These are phyloP conservation scores for Aspergillus baeticus DNA, from an alignment of 495 filamentous ascomycete genomes.

Conservation along the genomic window DNA sequence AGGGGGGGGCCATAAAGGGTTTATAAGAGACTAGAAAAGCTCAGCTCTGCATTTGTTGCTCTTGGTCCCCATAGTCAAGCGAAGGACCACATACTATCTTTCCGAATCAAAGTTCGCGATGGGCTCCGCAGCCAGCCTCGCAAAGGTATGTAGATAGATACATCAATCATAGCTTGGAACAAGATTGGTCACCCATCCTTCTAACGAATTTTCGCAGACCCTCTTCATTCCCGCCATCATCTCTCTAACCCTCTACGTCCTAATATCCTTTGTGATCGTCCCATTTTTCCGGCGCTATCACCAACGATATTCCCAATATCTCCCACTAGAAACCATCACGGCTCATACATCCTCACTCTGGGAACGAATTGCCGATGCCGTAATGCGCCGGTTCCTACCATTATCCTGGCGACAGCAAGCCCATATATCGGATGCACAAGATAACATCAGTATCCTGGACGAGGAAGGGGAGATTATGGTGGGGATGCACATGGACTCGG, in stretches of 20 bases:
- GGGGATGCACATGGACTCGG: constrained; percentile 53
- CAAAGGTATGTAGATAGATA: constrained; percentile 34
- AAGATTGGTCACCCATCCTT: not conserved
- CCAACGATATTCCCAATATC: constrained; percentile 68
- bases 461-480: constrained; percentile 66
- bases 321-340: constrained; percentile 64
- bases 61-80: not conserved
- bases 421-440: constrained; percentile 54
- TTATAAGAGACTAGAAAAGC: no score
- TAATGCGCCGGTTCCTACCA: constrained; percentile 56
- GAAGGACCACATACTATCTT: not conserved
- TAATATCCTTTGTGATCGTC: constrained; percentile 66
- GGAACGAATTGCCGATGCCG: constrained; percentile 53
- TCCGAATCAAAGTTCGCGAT: constrained; percentile 17
- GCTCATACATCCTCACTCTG: constrained; percentile 60
- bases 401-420: constrained; percentile 51
- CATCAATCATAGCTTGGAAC: not conserved
- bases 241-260: constrained; percentile 71
- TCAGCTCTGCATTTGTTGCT: not conserved
- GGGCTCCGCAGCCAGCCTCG: constrained; percentile 31
- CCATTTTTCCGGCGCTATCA: constrained; percentile 77
- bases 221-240: constrained; percentile 76
- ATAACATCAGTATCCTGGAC: constrained; percentile 63
- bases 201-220: constrained; percentile 56
- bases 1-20: no score